Evolutionary conservation across 2,329 filamentous ascomycete genomes (phyloP).

Genomic region (Fusarium mexicanum): DNA sequence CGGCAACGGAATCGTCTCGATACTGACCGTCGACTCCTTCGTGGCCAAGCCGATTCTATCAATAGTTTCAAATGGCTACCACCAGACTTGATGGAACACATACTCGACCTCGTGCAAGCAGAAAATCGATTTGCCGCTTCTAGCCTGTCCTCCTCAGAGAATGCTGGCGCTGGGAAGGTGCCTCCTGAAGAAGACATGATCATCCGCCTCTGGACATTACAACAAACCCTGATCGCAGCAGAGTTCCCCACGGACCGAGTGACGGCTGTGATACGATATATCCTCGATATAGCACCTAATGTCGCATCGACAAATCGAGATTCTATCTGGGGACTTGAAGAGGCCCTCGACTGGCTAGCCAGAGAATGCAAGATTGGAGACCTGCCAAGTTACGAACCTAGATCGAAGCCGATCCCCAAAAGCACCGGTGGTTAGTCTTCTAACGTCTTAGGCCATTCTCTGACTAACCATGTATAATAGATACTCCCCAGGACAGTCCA

Average conservation of each 20-base stretch:
- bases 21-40: conserved; percentile 84
- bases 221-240: conserved; percentile 74
- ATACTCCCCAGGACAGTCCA: conserved; percentile 62
- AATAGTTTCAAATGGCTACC: conserved; percentile 83
- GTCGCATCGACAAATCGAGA: conserved; percentile 68
- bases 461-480: conserved; percentile 42
- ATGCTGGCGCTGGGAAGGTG: conserved; percentile 59
- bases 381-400: conserved; percentile 74
- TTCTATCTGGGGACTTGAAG: conserved; percentile 84
- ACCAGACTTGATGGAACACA: conserved; percentile 78
- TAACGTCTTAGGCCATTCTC: background rate
- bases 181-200: conserved; percentile 80
- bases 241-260: conserved; percentile 74
- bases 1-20: conserved; percentile 82
- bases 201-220: conserved; percentile 84
- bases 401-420: conserved; percentile 50
- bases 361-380: conserved; percentile 75
- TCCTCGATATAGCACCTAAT: conserved; percentile 73
- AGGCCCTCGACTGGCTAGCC: conserved; percentile 91
- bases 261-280: conserved; percentile 70
- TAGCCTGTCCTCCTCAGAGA: conserved; percentile 57
- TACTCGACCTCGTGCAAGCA: conserved; percentile 76
- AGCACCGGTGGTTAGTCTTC: conserved; percentile 45
- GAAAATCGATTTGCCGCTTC: conserved; percentile 69
- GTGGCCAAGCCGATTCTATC: conserved; percentile 78